A percentile compares a stretch with the other conserved stretches of the same genome.
Conservation (phyloP, 2,329 filamentous ascomycete genomes). For the Saccharata proteae region DNA sequence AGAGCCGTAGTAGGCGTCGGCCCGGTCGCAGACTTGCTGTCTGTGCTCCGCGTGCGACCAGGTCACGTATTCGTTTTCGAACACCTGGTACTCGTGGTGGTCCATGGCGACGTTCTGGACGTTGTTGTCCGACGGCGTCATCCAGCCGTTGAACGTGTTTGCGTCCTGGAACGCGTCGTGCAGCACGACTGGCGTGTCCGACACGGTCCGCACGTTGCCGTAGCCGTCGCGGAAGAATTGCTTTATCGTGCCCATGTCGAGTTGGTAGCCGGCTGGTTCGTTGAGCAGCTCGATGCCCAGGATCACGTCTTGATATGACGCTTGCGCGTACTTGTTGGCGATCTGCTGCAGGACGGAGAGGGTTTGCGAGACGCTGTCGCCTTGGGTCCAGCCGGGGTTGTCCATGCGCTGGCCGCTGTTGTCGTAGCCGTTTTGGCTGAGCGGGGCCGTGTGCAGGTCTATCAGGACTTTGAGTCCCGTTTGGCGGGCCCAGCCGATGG, state of each 20-base stretch:
- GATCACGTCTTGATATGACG: slow-evolving; percentile 45
- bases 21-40: slow-evolving; percentile 43
- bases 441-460: slow-evolving; percentile 42
- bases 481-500: slow-evolving; percentile 44
- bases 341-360: slow-evolving; percentile 46
- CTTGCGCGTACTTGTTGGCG: slow-evolving; percentile 43
- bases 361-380: slow-evolving; percentile 37
- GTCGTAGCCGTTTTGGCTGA: slow-evolving; percentile 49
- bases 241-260: slow-evolving; percentile 33
- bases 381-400: slow-evolving; percentile 34
- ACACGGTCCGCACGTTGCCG: slow-evolving; percentile 32
- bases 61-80: slow-evolving; percentile 39
- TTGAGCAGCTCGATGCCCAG: slow-evolving; percentile 46
- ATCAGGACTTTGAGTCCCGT: slow-evolving; percentile 45
- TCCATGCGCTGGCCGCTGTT: slow-evolving; percentile 43
- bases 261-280: slow-evolving; percentile 39
- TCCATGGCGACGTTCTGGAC: slow-evolving; percentile 48
- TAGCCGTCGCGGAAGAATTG: slow-evolving; percentile 46
- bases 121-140: slow-evolving; percentile 41
- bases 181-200: slow-evolving; percentile 41
- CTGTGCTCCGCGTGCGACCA: slow-evolving; percentile 42
- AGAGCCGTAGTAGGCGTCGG: slow-evolving; percentile 33
- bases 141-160: slow-evolving; percentile 48
- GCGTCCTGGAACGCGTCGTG: slow-evolving; percentile 45
- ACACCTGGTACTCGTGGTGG: slow-evolving; percentile 58